Conservation (phyloP, 306 rosid genomes). For the Nissolia schottii region DNA sequence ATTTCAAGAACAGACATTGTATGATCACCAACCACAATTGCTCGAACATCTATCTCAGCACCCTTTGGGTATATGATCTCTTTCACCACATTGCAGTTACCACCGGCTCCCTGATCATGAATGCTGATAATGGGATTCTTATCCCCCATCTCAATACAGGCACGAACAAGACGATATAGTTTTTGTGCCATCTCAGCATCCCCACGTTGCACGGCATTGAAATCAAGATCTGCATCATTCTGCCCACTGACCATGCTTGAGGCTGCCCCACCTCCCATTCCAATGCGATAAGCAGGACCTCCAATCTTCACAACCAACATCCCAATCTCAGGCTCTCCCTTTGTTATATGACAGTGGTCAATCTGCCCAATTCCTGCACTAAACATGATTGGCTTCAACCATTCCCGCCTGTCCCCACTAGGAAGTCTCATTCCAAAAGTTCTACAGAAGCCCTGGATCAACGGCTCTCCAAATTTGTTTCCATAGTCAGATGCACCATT, state of each 20-base stretch:
- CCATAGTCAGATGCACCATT: conserved; percentile 97
- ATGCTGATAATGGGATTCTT: conserved; percentile 80
- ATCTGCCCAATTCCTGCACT: conserved; percentile 93
- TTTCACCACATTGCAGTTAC: conserved; percentile 90
- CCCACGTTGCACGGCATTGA: conserved; percentile 94
- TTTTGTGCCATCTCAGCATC: conserved; percentile 98
- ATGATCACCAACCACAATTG: conserved; percentile 81
- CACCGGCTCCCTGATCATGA: conserved; percentile 97
- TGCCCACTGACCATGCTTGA: conserved; percentile 99
- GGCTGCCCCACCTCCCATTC: conserved; percentile 98
- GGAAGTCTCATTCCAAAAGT: conserved; percentile 95
- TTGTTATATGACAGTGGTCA: conserved; percentile 71
- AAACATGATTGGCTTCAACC: conserved; percentile 97
- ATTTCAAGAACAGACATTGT: conserved; percentile 92
- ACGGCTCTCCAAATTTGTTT: conserved; percentile 96
- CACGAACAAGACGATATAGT: conserved; percentile 85
- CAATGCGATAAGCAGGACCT: conserved; percentile 95
- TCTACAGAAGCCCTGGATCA: conserved; percentile 93
- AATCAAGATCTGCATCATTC: conserved; percentile 89
- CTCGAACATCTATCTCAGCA: conserved; percentile 69
- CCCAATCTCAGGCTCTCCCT: conserved; percentile 82
- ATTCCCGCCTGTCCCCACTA: conserved; percentile 87
- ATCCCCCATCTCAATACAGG: conserved; percentile 92
- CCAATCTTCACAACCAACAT: conserved; percentile 94
- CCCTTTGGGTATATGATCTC: conserved; percentile 83